Percentiles rank a stretch among this genome's conserved stretches.
phyloP scores from a whole-genome alignment of 225 moss, liverwort and hornwort genomes.

The Anthoceros angustus region DNA sequence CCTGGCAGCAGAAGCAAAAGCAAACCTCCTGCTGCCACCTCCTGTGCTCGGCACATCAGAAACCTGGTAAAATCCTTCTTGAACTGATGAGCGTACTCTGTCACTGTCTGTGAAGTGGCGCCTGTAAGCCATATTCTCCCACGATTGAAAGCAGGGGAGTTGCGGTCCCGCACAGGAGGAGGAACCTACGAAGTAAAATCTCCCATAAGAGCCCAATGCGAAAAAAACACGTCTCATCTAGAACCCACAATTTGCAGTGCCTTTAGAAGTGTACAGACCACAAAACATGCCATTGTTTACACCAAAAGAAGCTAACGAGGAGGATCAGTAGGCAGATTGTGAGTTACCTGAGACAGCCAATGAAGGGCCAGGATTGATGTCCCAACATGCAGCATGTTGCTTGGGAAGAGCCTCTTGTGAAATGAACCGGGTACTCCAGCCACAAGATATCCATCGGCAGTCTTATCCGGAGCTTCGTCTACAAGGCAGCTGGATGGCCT shows the following conservation, averaged over 20 bases:
- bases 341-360: not conserved
- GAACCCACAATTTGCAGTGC: too few relatives aligned
- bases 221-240: too few relatives aligned
- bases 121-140: not conserved
- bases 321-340: not conserved
- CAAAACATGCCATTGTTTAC: too few relatives aligned
- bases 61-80: not conserved
- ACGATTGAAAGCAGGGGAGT: not conserved
- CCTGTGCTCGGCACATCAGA: slow-evolving; percentile 1
- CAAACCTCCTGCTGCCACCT: not conserved
- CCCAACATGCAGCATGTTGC: not conserved
- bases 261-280: too few relatives aligned
- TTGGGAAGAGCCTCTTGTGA: not conserved
- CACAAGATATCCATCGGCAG: not conserved
- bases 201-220: not conserved
- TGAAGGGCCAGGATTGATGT: not conserved
- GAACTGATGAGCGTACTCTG: not conserved
- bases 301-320: not conserved
- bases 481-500: not conserved
- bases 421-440: not conserved
- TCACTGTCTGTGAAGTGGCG: not conserved
- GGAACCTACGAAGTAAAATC: not conserved
- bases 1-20: not conserved
- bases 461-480: not conserved
- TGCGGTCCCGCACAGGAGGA: not conserved